Percentiles rank a stretch among this genome's conserved stretches.
Evolutionary conservation across 768 basidiomycete genomes (phyloP).

Genomic region (Dentipellis fragilis): DNA sequence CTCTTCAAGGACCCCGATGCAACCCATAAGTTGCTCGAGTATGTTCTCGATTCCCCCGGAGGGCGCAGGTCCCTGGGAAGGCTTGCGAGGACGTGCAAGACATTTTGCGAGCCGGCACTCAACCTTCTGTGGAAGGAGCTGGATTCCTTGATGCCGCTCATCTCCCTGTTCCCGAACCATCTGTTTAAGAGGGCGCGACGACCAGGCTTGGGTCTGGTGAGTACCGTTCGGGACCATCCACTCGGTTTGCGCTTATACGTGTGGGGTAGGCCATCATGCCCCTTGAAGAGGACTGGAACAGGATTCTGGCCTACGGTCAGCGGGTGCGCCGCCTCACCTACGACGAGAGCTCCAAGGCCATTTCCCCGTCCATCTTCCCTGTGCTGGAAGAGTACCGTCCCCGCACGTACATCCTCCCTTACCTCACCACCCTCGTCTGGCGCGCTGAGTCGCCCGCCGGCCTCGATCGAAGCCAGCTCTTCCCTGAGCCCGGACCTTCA

Average conservation of each 20-base stretch:
- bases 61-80: constrained; percentile 62
- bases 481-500: constrained; percentile 58
- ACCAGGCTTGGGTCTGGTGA: constrained; percentile 69
- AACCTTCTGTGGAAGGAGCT: constrained; percentile 69
- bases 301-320: constrained; percentile 54
- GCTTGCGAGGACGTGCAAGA: constrained; percentile 65
- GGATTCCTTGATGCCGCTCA: constrained; percentile 62
- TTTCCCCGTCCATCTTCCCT: constrained; percentile 57
- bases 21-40: constrained; percentile 40
- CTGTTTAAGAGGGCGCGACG: constrained; percentile 60
- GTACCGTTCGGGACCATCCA: constrained; percentile 18
- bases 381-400: constrained; percentile 58
- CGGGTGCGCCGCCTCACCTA: constrained; percentile 60
- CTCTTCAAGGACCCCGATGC: constrained; percentile 58
- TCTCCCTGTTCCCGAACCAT: constrained; percentile 60
- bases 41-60: constrained; percentile 44
- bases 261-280: constrained; percentile 43
- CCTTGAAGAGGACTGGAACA: constrained; percentile 60
- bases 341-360: constrained; percentile 53
- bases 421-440: constrained; percentile 63
- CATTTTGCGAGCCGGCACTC: constrained; percentile 64
- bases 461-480: constrained; percentile 53
- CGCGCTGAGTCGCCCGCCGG: constrained; percentile 57
- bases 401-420: constrained; percentile 53
- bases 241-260: constrained; percentile 2